Base-by-base conservation (phyloP, 164 flowering plant genomes). In the Pachysandra terminalis region DNA sequence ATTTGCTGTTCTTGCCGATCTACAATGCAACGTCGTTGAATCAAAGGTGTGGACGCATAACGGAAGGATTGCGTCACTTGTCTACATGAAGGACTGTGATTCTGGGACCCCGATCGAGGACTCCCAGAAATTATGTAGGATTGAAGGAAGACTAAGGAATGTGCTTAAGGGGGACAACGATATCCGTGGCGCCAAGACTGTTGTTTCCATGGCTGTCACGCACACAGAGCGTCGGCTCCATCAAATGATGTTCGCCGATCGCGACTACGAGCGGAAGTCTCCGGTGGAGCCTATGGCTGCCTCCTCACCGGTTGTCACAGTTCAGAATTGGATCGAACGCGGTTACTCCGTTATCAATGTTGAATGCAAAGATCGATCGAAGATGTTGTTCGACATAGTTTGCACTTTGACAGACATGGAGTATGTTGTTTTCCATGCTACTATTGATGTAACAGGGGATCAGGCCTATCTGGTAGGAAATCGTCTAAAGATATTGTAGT, bases 41-140 rank as follows among this genome's bases (percentile, higher is more conserved):
- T 96, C 97, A 14, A 97, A 89, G 75, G 80, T 92, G 61, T 95
- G 99, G 99, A 92, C 99, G 0, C 99, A 95, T 73, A 92, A 90
- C 60, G 78, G 85, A 27, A 75, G 97, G 64, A 94, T 94, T 66
- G 99, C 99, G 21, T 93, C 98, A 26, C 82, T 92, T 9, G 87
- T 95, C 59, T 84, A 86, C 69, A 90, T 95, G 27, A 88, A 85
- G 41, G 98, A 95, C 66, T 74, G 78, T 64, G 74, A 79, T 63
- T 88, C 87, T 0, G 90, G 90, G 19, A 61, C 78, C 41, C 87
- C 91, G 25, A 88, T 90, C 67, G 81, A 84, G 19, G 97, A 95
- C 63, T 81, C 91, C 1, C 76, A 78, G 32, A 85, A 79, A 24
- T 84, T 90, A 55, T 67, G 78, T 15, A 74, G 74, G 25, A 89